Evolutionary conservation across 2,329 filamentous ascomycete species (phyloP), one percentile per base, ranked within the genome.

Genomic region (Penicillium sp.): DNA sequence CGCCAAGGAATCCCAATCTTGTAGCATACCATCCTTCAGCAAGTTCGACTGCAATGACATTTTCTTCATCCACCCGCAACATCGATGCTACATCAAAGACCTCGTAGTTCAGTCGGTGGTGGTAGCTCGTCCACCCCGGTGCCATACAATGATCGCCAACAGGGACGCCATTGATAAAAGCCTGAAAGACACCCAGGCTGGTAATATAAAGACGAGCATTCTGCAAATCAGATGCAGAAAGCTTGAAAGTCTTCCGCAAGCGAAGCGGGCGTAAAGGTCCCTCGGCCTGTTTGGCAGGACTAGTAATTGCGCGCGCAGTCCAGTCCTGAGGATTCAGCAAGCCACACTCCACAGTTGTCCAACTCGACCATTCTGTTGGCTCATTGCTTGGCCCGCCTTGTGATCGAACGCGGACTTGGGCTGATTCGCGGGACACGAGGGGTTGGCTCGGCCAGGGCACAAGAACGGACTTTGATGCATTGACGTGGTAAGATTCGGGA

Each of bases 1-100:
- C 62, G 6, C 55, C 62, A 13, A 69, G 59, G 1, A 73, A 70
- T 0, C 66, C 71, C 3, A 79, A 62, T 2, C 72, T 69, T 4
- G 69, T 70, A 2, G 66, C 64, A 60, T 74, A 83, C 82, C 82
- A 85, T 1, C 83, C 81, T 60, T 83, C 80, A 2, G 72, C 80
- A 23, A 83, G 72, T 14, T 75, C 72, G 3, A 76, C 71, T 0
- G 72, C 77, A 33, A 83, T 67, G 0, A 68, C 69, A 61, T 83
- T 83, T 4, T 64, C 56, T 2, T 72, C 72, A 0, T 62, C 44
- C 6, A 5, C 16, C 3, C 53, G 56, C 1, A 85, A 55, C 0
- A 81, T 69, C 0, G 70, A 58, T 0, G 76, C 78, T 1, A 85
- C 78, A 58, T 86, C 81, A 54, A 81, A 83, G 0, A 78, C 81